Evolutionary conservation across 2,329 filamentous ascomycete species (phyloP).

Genomic region (Colletotrichum melonis): DNA sequence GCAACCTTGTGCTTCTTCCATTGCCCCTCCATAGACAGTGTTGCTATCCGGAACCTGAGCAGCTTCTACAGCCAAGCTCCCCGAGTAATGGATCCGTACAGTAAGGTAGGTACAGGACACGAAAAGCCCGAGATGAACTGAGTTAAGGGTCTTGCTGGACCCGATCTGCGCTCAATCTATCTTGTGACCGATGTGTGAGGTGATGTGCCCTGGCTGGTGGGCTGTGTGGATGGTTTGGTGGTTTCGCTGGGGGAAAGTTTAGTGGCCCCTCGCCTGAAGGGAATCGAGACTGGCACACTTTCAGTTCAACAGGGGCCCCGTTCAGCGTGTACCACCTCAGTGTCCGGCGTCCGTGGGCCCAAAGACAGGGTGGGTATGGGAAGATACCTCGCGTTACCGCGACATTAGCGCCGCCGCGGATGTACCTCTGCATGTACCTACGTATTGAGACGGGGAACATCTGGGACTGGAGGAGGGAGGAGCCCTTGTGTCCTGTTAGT

Average conservation of each 20-base stretch:
- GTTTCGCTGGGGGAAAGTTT: conserved; percentile 18
- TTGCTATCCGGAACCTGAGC: background rate
- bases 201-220: conserved; percentile 27
- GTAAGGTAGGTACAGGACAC: background rate
- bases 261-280: conserved; percentile 21
- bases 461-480: conserved; percentile 15
- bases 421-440: conserved; percentile 8
- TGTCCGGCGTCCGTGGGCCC: conserved; percentile 10
- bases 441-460: conserved; percentile 20
- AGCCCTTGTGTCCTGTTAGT: background rate
- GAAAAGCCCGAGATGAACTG: background rate
- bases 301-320: background rate
- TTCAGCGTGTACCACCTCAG: background rate
- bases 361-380: background rate
- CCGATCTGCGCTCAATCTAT: conserved; percentile 4
- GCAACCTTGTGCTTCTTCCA: background rate
- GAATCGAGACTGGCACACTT: background rate
- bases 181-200: conserved; percentile 19
- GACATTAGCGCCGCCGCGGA: background rate
- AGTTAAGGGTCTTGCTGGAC: conserved; percentile 4
- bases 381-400: background rate
- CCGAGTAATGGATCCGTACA: background rate
- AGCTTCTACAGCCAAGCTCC: background rate
- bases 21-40: background rate
- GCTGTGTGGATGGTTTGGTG: conserved; percentile 19